These are phyloP conservation scores for Pseudoturritis turrita DNA, from an alignment of 345 rosid genomes.

Conservation along the genomic window DNA sequence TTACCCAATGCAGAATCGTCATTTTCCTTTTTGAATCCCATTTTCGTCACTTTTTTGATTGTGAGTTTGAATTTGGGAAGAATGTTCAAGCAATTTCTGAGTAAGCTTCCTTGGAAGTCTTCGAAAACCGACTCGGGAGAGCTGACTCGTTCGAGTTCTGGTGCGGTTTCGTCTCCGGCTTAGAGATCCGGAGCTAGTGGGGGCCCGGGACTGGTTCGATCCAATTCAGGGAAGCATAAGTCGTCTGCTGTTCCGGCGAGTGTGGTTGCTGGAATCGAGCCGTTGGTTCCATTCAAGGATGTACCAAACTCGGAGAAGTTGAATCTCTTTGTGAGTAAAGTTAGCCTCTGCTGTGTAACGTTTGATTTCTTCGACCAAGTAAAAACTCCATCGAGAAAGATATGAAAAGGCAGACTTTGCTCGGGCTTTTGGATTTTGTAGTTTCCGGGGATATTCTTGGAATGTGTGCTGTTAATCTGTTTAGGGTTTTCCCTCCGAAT, in stretches of 20 bases:
- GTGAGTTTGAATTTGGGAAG: conserved; percentile 3
- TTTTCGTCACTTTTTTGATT: neutral
- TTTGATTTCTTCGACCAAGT: conserved; percentile 72
- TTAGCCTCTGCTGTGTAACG: conserved; percentile 82
- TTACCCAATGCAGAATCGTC: too few species aligned
- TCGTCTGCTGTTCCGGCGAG: conserved; percentile 77
- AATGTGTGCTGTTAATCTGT: conserved; percentile 81
- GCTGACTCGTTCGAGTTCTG: conserved; percentile 37
- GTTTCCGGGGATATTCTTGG: conserved; percentile 60
- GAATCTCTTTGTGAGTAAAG: conserved; percentile 81
- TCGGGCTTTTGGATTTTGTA: conserved; percentile 75
- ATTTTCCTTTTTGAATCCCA: conserved; percentile 1
- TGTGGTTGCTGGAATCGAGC: conserved; percentile 78
- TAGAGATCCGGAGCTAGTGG: conserved; percentile 38
- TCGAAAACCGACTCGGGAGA: conserved; percentile 50
- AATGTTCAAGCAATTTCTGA: conserved; percentile 72
- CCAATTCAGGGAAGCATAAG: conserved; percentile 47
- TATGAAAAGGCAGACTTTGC: conserved; percentile 71
- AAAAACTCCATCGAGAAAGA: conserved; percentile 71
- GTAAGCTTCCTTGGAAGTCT: conserved; percentile 68
- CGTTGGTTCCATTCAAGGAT: conserved; percentile 74
- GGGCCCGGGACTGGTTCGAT: conserved; percentile 35
- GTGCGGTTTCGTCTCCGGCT: conserved; percentile 24
- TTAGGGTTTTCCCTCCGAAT: conserved; percentile 71
- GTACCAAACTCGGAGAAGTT: conserved; percentile 64